Percentiles rank a stretch among this genome's conserved stretches.
Evolutionary conservation across 225 moss, liverwort and hornwort genomes (phyloP).

Genomic region (Climacium dendroides): DNA sequence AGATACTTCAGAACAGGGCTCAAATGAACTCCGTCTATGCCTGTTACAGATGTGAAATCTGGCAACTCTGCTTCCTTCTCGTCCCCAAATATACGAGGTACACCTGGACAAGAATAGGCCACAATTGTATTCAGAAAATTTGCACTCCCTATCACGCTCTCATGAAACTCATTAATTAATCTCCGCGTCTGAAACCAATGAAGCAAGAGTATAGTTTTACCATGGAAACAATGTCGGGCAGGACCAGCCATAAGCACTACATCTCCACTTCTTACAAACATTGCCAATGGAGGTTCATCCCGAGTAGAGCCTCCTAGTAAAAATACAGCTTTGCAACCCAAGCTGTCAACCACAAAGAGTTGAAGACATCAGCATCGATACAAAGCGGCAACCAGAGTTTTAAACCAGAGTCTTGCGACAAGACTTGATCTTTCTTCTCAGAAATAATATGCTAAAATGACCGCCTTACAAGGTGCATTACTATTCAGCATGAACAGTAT

Average conservation of each 20-base stretch:
- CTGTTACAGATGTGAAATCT: slow-evolving; percentile 13
- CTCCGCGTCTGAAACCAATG: neutral
- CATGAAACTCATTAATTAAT: neutral
- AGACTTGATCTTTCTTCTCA: neutral
- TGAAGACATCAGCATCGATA: neutral
- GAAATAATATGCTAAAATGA: neutral
- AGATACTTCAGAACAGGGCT: slow-evolving; percentile 20
- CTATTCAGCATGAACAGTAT: neutral
- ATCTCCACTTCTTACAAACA: slow-evolving; percentile 97
- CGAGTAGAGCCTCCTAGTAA: slow-evolving; percentile 71
- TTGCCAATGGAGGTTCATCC: slow-evolving; percentile 68
- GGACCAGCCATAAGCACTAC: slow-evolving; percentile 93
- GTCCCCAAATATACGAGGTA: slow-evolving; percentile 50
- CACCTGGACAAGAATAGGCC: slow-evolving; percentile 18
- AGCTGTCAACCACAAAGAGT: slow-evolving; percentile 25
- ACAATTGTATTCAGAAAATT: neutral
- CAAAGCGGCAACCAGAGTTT: neutral
- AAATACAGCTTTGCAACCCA: slow-evolving; percentile 98
- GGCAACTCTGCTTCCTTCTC: slow-evolving; percentile 31
- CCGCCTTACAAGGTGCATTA: neutral
- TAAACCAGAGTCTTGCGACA: neutral
- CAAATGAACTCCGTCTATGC: neutral
- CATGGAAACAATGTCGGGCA: slow-evolving; percentile 84
- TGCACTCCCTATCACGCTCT: neutral
- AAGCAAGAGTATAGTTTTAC: slow-evolving; percentile 12